Base-by-base conservation (phyloP, 2,329 filamentous ascomycete genomes). In the Fulvia fulva region DNA sequence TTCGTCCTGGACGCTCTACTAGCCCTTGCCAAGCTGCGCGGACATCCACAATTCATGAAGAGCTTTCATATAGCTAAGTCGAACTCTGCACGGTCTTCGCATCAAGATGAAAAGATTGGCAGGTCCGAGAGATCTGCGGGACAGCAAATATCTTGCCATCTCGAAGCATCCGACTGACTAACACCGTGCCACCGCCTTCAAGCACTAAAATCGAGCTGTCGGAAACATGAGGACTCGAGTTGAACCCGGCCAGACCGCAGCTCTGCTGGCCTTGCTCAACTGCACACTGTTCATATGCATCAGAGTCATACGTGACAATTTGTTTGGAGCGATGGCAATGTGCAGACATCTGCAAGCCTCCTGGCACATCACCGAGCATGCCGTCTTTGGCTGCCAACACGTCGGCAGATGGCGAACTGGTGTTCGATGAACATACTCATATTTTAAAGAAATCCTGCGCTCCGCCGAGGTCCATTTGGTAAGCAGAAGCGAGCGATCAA, bases 211-310 rank as follows among this genome's bases (percentile, higher is more conserved):
- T 22, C 51, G 59, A 34, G 63, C 68, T 2, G 69, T 70, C 5
- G 49, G 50, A 3, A 32, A 30, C 8, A 54, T 70, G 21, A 45
- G 57, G 5, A 14, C 25, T 21, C 55, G 56, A 28, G 43, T 68
- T 8, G 22, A 53, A 22, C 53, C 37, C 3, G 60, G 58, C 22
- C 58, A 28, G 3, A 59, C 59, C 14, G 58, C 60, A n/a, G 56
- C 63, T 2, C 37, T 63, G 8, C 43, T 67, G 14, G 61, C 63
- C n/a, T 34, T 70, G 43, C 51, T 69, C 8, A 67, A 61, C 50
- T 71, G 67, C 37, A 50, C 65, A 5, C 51, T 71, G 19, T 71
- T 68, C 55, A 63, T 68, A 28, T 68, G 66, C 32, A 64, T 68
- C 25, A 67, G 70, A 50, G 58, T 65, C 19, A 64, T 69, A 6